Evolutionary conservation across 768 basidiomycete genomes (phyloP).

Genomic region (Termitomyces sp.): DNA sequence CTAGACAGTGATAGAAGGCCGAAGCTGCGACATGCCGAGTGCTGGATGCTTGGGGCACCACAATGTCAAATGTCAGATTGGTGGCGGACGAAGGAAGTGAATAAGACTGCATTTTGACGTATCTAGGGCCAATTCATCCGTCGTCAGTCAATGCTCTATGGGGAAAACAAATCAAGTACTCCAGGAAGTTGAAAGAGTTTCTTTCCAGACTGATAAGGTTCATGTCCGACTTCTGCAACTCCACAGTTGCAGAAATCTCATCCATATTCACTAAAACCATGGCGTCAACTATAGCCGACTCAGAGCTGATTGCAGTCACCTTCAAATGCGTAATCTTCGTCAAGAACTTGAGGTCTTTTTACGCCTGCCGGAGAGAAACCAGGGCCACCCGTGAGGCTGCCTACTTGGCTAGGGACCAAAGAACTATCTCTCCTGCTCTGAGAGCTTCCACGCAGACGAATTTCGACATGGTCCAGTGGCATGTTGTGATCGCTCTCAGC

Average conservation of each 20-base stretch:
- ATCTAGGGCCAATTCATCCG: conserved; percentile 41
- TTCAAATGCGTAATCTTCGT: conserved; percentile 68
- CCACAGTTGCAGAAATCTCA: conserved; percentile 27
- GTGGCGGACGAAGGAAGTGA: conserved; percentile 48
- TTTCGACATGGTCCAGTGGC: conserved; percentile 52
- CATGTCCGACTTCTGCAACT: conserved; percentile 55
- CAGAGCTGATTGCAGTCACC: conserved; percentile 33
- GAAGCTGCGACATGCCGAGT: conserved; percentile 78
- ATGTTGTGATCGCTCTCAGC: conserved; percentile 41
- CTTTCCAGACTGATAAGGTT: conserved; percentile 64
- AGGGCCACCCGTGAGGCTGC: conserved; percentile 38
- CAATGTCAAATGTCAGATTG: conserved; percentile 57
- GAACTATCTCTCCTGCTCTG: conserved; percentile 59
- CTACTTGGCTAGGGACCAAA: conserved; percentile 45
- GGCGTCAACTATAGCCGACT: background rate
- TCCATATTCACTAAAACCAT: conserved; percentile 13
- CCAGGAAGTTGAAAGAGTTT: conserved; percentile 78
- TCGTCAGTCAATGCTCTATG: background rate
- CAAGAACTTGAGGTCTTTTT: conserved; percentile 42
- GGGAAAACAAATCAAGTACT: conserved; percentile 42
- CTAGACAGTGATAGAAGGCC: conserved; percentile 84
- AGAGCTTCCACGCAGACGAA: conserved; percentile 52
- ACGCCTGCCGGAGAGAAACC: conserved; percentile 56
- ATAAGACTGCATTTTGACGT: conserved; percentile 72
- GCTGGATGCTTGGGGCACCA: conserved; percentile 65